Evolutionary conservation across 2,329 filamentous ascomycete species (phyloP), one percentile per base, ranked within the genome.

Genomic region (Fusarium euwallaceae): DNA sequence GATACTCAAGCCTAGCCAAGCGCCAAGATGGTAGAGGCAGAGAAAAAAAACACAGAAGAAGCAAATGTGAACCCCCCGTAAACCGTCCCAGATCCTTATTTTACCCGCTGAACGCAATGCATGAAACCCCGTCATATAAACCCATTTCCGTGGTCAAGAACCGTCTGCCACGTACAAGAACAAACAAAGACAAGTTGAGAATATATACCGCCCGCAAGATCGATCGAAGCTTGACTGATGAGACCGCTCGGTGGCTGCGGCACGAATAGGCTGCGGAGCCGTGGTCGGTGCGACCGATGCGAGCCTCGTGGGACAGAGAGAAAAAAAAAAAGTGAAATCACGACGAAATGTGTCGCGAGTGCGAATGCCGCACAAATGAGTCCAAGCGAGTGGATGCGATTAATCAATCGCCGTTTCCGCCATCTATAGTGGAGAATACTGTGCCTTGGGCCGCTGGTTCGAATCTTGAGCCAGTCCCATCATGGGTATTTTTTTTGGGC

Each of bases 81-180:
- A 78, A 72, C 73, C 64, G 76, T 78, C 70, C 71, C 76, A 69
- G 64, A 66, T 74, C 69, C 73, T 73, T 72, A 43, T 80, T 82
- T 80, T 81, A 78, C 78, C 80, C 82, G 81, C 81, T 83, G 74
- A 81, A 78, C 74, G 76, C 76, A 81, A 84, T 84, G 83, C 83
- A 83, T 80, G 11, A 72, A 82, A 75, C 76, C 76, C 76, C 77
- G 65, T 83, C 81, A 70, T 83, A 70, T 81, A 71, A 74, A 61
- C 71, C 79, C 77, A 71, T 81, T 81, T 80, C 79, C 73, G 70
- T 76, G 69, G 66, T 69, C 75, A 70, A 72, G 66, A 66, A 53
- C 64, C 69, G 41, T 75, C 69, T 73, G 71, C 75, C 69, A 76
- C 74, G 61, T 73, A 62, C 59, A 70, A 74, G 63, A 76, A 76